Conservation (phyloP, 2,329 filamentous ascomycete species). For the Talaromyces sp. region DNA sequence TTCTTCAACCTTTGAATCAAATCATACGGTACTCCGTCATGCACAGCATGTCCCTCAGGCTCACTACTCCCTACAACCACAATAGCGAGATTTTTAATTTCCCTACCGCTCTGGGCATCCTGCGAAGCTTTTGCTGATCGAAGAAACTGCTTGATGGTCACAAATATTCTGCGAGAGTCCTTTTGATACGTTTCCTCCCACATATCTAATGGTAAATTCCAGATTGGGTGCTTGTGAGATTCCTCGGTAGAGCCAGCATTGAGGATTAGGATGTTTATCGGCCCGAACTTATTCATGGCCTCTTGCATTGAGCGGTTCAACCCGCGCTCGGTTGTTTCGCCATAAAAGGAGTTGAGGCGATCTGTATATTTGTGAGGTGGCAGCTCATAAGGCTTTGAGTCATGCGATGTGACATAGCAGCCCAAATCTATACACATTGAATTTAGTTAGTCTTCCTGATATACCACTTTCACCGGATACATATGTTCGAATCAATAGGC, state of each 20-base stretch:
- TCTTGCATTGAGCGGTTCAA: slow-evolving; percentile 32
- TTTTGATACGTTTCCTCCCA: slow-evolving; percentile 54
- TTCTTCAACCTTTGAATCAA: slow-evolving; percentile 55
- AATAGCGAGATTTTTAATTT: slow-evolving; percentile 53
- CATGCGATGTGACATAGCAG: slow-evolving; percentile 56
- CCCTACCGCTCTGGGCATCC: slow-evolving; percentile 33
- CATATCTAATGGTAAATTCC: slow-evolving; percentile 52
- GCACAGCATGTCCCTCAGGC: slow-evolving; percentile 49
- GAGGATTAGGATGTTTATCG: slow-evolving; percentile 54
- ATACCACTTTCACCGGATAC: too few species aligned
- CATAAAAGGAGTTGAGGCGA: slow-evolving; percentile 35
- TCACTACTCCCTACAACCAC: slow-evolving; percentile 54
- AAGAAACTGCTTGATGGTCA: slow-evolving; percentile 58
- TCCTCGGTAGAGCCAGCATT: slow-evolving; percentile 56
- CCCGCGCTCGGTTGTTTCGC: slow-evolving; percentile 1
- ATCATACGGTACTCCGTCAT: slow-evolving; percentile 48
- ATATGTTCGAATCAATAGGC: too few species aligned
- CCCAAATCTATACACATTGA: slow-evolving; percentile 55
- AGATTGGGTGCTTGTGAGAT: slow-evolving; percentile 50
- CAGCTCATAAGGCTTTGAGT: slow-evolving; percentile 42
- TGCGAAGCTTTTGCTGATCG: slow-evolving; percentile 44
- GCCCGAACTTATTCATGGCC: slow-evolving; percentile 48
- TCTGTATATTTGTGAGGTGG: slow-evolving; percentile 28
- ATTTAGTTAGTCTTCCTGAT: too few species aligned
- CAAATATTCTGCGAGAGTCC: slow-evolving; percentile 54